phyloP scores from a whole-genome alignment of 2,329 filamentous ascomycete genomes.

The Fonsecaea nubica region DNA sequence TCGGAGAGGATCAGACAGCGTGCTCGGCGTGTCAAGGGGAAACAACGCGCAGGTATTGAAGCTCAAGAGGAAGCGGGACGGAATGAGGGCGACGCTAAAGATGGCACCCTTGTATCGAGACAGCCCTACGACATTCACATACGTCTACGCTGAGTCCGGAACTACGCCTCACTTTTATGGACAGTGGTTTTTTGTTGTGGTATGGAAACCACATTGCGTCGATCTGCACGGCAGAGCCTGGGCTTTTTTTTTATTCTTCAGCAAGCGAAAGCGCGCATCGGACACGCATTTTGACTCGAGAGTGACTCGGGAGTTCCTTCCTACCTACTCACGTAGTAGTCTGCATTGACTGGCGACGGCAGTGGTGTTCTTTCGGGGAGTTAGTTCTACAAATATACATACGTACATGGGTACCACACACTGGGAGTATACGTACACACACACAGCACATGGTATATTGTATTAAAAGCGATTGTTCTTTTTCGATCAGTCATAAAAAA shows the following conservation, averaged over 20 bases:
- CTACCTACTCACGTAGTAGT: not conserved
- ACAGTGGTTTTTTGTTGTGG: not conserved
- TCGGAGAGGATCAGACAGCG: not conserved
- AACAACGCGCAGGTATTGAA: not conserved
- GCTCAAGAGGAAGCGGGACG: not conserved
- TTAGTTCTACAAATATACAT: no score
- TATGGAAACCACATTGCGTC: not conserved
- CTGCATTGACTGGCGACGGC: not conserved
- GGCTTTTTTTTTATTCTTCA: not conserved
- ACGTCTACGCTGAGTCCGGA: slow-evolving; percentile 3
- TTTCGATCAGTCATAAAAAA: no score
- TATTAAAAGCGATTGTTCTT: no score
- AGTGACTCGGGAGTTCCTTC: no score
- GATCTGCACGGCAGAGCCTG: not conserved
- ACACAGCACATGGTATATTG: no score
- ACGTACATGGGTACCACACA: no score
- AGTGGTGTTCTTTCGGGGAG: not conserved
- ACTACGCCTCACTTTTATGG: not conserved
- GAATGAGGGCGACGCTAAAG: not conserved
- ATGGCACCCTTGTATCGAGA: not conserved
- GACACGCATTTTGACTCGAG: not conserved
- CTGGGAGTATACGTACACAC: no score
- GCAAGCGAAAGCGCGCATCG: not conserved
- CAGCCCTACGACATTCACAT: slow-evolving; percentile 11
- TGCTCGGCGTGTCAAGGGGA: not conserved